Conservation (phyloP, 306 rosid species). For the Benincasa hispida region DNA sequence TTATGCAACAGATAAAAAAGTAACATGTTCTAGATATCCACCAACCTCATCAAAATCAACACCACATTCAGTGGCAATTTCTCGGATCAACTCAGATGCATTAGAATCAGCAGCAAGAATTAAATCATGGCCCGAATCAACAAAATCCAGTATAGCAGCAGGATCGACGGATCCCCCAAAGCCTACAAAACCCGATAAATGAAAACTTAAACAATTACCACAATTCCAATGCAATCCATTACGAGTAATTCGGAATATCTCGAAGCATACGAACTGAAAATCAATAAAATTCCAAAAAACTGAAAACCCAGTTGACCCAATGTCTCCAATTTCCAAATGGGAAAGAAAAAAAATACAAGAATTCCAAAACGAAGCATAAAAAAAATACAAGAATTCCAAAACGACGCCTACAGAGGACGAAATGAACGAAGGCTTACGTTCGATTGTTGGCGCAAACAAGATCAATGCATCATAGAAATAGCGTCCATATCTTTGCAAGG, state of each 20-base stretch:
- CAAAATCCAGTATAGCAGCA: slow-evolving; percentile 75
- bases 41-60: slow-evolving; percentile 95
- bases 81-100: slow-evolving; percentile 82
- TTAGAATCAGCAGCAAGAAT: slow-evolving; percentile 59
- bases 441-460: slow-evolving; percentile 67
- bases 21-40: background rate
- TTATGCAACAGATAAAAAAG: background rate
- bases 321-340: background rate
- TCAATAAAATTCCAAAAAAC: background rate
- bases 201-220: background rate
- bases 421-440: slow-evolving; percentile 35
- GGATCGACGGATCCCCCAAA: slow-evolving; percentile 83
- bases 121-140: slow-evolving; percentile 93
- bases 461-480: slow-evolving; percentile 71
- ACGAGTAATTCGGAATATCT: background rate
- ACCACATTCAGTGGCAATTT: slow-evolving; percentile 76
- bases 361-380: background rate
- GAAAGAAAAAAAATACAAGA: background rate
- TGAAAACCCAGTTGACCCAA: background rate
- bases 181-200: slow-evolving; percentile 29
- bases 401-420: background rate
- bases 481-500: slow-evolving; percentile 77
- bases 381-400: background rate
- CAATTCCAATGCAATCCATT: background rate
- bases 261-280: background rate